Evolutionary conservation across 192 early-diverging fungal species (phyloP).

Genomic region (Entomortierella beljakovae): DNA sequence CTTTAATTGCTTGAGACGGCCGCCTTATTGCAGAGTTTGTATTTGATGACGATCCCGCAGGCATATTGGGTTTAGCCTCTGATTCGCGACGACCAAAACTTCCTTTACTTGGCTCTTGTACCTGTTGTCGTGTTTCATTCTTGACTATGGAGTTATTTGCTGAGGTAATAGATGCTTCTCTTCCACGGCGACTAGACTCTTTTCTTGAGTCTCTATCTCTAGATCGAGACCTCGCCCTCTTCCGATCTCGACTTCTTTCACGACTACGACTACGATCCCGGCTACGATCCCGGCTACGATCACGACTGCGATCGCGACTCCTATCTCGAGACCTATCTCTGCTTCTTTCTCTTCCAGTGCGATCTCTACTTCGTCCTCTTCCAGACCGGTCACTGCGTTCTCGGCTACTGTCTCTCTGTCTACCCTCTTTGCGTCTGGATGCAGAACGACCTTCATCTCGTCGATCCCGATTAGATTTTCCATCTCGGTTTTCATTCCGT

Average conservation of each 20-base stretch:
- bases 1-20: slow-evolving; percentile 34
- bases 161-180: slow-evolving; percentile 25
- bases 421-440: slow-evolving; percentile 27
- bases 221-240: slow-evolving; percentile 31
- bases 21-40: slow-evolving; percentile 19
- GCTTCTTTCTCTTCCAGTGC: slow-evolving; percentile 36
- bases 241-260: slow-evolving; percentile 29
- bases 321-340: slow-evolving; percentile 26
- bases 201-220: slow-evolving; percentile 37
- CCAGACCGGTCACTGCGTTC: slow-evolving; percentile 39
- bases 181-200: slow-evolving; percentile 28
- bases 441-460: slow-evolving; percentile 41
- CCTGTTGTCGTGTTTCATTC: slow-evolving; percentile 8
- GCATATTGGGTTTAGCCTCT: slow-evolving; percentile 11
- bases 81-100: slow-evolving; percentile 1
- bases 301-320: slow-evolving; percentile 28
- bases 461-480: slow-evolving; percentile 34
- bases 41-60: background rate
- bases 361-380: slow-evolving; percentile 38
- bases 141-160: background rate
- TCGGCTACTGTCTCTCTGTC: slow-evolving; percentile 34
- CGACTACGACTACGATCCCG: slow-evolving; percentile 24
- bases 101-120: slow-evolving; percentile 17
- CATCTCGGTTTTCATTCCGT: slow-evolving; percentile 29
- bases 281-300: slow-evolving; percentile 19